These are phyloP conservation scores for Novymonas esmeraldas DNA, from an alignment of 208 protist species.

Conservation along the genomic window DNA sequence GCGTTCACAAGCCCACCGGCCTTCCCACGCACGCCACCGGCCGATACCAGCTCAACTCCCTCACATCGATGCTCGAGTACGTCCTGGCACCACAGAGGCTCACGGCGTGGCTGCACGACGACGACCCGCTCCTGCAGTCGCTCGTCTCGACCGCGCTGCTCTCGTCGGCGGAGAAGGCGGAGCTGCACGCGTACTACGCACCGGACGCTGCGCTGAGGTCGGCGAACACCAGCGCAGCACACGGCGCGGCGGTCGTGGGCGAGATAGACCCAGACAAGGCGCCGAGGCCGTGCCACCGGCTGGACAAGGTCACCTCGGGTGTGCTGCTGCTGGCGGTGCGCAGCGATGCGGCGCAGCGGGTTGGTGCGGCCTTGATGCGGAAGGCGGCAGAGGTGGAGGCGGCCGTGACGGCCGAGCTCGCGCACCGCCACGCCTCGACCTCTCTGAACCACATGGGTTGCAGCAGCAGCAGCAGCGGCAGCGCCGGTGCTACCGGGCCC, in stretches of 20 bases:
- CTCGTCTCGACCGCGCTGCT: slow-evolving; percentile 61
- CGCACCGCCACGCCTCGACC: background rate
- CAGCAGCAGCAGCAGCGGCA: background rate
- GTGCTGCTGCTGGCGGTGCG: slow-evolving; percentile 73
- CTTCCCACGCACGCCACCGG: slow-evolving; percentile 89
- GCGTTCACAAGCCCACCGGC: slow-evolving; percentile 78
- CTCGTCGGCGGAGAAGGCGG: slow-evolving; percentile 44
- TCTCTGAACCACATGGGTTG: background rate
- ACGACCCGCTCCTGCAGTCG: slow-evolving; percentile 73
- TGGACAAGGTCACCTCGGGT: slow-evolving; percentile 91
- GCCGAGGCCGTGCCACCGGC: slow-evolving; percentile 77
- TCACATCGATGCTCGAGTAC: slow-evolving; percentile 89
- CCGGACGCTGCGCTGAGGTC: background rate
- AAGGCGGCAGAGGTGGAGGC: slow-evolving; percentile 71
- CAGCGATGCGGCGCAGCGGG: slow-evolving; percentile 45
- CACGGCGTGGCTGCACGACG: slow-evolving; percentile 51
- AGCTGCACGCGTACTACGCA: slow-evolving; percentile 69
- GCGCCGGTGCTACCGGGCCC: background rate
- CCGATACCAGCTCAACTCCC: slow-evolving; percentile 93
- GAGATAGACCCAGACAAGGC: slow-evolving; percentile 49
- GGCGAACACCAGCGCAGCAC: background rate
- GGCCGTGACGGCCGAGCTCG: slow-evolving; percentile 28
- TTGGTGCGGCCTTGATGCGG: slow-evolving; percentile 57
- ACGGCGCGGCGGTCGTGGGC: slow-evolving; percentile 9
- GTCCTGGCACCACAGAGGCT: slow-evolving; percentile 79